Percentiles rank a stretch among this genome's conserved stretches.
phyloP scores from a whole-genome alignment of 2,329 filamentous ascomycete species.

The Colletotrichum sp. region DNA sequence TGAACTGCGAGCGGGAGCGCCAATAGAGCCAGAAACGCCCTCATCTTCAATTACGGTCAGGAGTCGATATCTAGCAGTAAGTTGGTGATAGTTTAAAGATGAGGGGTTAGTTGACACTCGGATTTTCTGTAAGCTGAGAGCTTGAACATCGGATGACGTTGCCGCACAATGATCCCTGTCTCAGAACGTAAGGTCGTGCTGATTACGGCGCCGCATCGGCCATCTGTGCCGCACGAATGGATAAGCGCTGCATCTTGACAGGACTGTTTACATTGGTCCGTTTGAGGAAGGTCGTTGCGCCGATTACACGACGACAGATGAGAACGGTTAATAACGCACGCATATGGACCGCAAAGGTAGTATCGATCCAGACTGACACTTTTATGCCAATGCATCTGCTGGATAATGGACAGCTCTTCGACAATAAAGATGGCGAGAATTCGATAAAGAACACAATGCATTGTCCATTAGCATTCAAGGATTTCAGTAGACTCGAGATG shows the following conservation, averaged over 20 bases:
- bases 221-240: background rate
- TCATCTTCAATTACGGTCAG: background rate
- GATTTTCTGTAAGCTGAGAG: background rate
- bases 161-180: background rate
- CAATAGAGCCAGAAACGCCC: background rate
- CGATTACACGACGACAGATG: no score
- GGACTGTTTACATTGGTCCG: background rate
- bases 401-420: background rate
- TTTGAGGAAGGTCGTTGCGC: background rate
- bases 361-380: background rate
- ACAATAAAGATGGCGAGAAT: background rate
- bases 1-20: background rate
- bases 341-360: background rate
- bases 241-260: background rate
- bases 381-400: background rate
- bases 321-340: background rate
- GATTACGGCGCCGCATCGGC: background rate
- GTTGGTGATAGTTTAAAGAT: background rate
- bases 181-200: background rate
- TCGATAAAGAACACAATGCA: background rate
- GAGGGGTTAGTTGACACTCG: background rate
- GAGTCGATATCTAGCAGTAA: rapidly evolving
- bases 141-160: background rate
- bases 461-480: background rate
- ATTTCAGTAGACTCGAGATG: background rate